Percentiles rank a stretch among this genome's conserved stretches.
Evolutionary conservation across 306 rosid genomes (phyloP).

Genomic region (Coriaria nepalensis): DNA sequence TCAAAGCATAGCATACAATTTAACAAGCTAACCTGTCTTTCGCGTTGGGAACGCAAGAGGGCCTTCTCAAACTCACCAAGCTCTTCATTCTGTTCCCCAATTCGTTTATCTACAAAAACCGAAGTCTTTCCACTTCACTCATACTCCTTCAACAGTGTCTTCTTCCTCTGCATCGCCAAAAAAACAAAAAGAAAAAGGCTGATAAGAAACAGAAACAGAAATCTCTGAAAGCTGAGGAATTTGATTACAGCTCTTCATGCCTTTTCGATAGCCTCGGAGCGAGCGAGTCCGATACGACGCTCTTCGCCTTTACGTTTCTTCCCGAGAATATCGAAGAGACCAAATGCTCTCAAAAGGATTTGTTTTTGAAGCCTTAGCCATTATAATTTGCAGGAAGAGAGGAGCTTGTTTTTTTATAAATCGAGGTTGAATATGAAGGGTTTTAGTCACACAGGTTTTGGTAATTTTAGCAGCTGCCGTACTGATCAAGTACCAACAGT

Average conservation of each 20-base stretch:
- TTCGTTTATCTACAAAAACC: slow-evolving; percentile 57
- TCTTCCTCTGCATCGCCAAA: slow-evolving; percentile 45
- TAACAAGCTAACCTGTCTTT: slow-evolving; percentile 36
- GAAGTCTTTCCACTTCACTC: slow-evolving; percentile 54
- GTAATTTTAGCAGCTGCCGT: too few species aligned
- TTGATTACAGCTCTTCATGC: slow-evolving; percentile 7
- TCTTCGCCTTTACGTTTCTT: slow-evolving; percentile 83
- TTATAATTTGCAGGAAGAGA: too few species aligned
- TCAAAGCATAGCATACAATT: background rate
- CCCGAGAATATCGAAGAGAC: slow-evolving; percentile 69
- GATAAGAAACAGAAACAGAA: background rate
- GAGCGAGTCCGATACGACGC: slow-evolving; percentile 60
- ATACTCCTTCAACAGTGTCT: slow-evolving; percentile 70
- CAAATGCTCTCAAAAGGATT: slow-evolving; percentile 71
- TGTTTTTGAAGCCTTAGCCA: slow-evolving; percentile 29
- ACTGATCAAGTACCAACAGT: too few species aligned
- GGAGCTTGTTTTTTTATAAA: too few species aligned
- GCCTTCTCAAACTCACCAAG: slow-evolving; percentile 81
- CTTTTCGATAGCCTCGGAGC: slow-evolving; percentile 61
- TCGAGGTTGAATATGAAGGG: too few species aligned
- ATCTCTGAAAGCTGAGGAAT: background rate
- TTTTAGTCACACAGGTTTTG: too few species aligned
- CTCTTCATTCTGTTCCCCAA: slow-evolving; percentile 52
- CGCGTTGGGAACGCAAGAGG: slow-evolving; percentile 71
- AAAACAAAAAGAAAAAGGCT: background rate